phyloP scores from a whole-genome alignment of 352 stramenopile genomes.

The Blastocystis sp. region DNA sequence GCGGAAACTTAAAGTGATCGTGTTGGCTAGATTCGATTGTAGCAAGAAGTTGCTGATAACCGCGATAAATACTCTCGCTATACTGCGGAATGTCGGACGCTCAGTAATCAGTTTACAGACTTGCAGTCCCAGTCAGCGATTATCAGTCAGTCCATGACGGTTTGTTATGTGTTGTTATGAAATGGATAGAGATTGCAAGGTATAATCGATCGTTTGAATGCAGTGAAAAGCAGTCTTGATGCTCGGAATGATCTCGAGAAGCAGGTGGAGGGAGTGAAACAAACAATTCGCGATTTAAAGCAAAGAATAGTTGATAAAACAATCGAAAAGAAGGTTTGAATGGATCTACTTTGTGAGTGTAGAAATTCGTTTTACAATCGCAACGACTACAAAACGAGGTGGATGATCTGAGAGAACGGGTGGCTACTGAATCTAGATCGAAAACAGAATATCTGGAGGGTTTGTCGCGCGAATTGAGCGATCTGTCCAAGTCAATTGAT shows the following conservation, averaged over 20 bases:
- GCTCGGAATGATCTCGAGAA: not conserved
- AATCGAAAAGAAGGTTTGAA: constrained; percentile 13
- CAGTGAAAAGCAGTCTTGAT: not conserved
- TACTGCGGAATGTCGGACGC: constrained; percentile 9
- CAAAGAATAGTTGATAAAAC: not conserved
- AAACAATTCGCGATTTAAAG: not conserved
- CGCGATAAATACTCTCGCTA: constrained; percentile 10
- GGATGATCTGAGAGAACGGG: not conserved
- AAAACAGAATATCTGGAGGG: not conserved
- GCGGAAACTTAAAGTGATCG: not conserved
- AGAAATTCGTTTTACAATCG: constrained; percentile 25
- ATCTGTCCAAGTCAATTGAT: not conserved
- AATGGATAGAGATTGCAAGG: not conserved
- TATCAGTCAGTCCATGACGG: not conserved
- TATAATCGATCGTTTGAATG: not conserved
- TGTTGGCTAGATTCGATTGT: not conserved
- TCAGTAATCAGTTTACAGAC: not conserved
- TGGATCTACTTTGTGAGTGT: not conserved
- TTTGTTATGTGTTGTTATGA: not conserved
- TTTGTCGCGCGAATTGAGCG: not conserved
- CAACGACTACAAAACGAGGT: not conserved
- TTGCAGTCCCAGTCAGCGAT: not conserved
- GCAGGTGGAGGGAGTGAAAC: not conserved
- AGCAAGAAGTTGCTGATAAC: constrained; percentile 37
- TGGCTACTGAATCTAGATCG: not conserved